Evolutionary conservation across 805 yeast species (phyloP), one percentile per base, ranked within the genome.

Genomic region (Barnettozyma salicaria): DNA sequence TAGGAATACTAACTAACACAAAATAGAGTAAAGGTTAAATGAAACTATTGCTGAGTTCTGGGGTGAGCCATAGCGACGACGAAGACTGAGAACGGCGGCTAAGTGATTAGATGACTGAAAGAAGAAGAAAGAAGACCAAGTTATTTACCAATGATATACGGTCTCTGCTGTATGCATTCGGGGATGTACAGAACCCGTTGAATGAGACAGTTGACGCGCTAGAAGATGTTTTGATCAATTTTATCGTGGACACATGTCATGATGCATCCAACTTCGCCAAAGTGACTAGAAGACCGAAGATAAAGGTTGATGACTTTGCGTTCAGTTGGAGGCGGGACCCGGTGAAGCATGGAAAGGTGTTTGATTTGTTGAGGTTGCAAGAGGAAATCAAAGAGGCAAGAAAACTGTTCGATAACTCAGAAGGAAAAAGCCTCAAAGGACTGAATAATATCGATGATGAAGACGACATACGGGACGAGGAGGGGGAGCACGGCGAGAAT

Each of bases 261-360:
- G 71, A 72, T 45, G 76, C 80, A 12, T 52, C 67, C 43, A 52
- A 68, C 18, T 64, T 68, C 45, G 67, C 85, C 24, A 60, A 68
- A 27, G 67, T 73, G 4, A 69, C 78, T 1, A 63, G 63, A 10
- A 63, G 87, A 26, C 74, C 67, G 42, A 82, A 80, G 57, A 68
- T 82, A 45, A 77, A 76, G 45, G 76, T 81, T 13, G 88, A 80
- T 29, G 89, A 82, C 51, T 75, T 82, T 60, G 76, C 74, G 53
- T 82, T 80, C 57, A 84, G 81, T 0, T 56, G 83, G 35, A 60
- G 88, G 30, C 70, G 69, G 37, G 90, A 82, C 49, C 75, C 79
- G 3, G 62, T 72, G 11, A 82, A 82, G 51, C 65, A 80, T 11
- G 86, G 85, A 3, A 74, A 90, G 58, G 72, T 81, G 2, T 75